Conservation (phyloP, 2,329 filamentous ascomycete species). For the Talaromyces sp. region DNA sequence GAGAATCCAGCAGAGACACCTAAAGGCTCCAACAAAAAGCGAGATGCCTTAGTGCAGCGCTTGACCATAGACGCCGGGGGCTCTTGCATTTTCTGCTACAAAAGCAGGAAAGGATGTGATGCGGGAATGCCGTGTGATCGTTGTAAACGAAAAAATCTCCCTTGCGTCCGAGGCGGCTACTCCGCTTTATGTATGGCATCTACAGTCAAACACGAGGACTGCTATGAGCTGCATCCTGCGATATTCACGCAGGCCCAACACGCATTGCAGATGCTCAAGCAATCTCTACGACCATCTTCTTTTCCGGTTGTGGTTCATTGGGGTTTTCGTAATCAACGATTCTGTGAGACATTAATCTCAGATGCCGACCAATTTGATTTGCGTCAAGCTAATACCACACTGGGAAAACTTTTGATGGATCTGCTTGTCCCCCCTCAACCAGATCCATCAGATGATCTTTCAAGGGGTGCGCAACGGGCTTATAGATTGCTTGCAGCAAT, state of each 20-base stretch:
- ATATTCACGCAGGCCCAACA: neutral
- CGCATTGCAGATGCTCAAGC: neutral
- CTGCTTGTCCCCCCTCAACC: neutral
- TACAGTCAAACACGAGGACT: neutral
- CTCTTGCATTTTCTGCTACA: constrained; percentile 29
- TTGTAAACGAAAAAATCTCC: constrained; percentile 20
- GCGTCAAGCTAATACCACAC: neutral
- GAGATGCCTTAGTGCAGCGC: constrained; percentile 1
- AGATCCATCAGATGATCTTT: constrained; percentile 4
- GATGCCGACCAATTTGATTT: neutral
- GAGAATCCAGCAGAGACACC: constrained; percentile 15
- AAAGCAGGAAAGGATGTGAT: constrained; percentile 29
- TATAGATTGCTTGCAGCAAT: constrained; percentile 21
- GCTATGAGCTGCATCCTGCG: neutral
- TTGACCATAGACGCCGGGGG: constrained; percentile 26
- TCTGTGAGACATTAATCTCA: neutral
- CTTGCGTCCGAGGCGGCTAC: constrained; percentile 25
- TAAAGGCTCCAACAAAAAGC: constrained; percentile 11
- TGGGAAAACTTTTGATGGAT: neutral
- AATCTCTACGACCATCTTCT: neutral
- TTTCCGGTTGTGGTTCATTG: neutral
- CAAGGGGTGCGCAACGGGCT: constrained; percentile 20
- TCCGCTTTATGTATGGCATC: constrained; percentile 20
- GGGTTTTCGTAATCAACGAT: neutral
- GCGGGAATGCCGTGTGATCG: constrained; percentile 21